phyloP scores from a whole-genome alignment of 352 stramenopile genomes.

The Pythium rishiriense region DNA sequence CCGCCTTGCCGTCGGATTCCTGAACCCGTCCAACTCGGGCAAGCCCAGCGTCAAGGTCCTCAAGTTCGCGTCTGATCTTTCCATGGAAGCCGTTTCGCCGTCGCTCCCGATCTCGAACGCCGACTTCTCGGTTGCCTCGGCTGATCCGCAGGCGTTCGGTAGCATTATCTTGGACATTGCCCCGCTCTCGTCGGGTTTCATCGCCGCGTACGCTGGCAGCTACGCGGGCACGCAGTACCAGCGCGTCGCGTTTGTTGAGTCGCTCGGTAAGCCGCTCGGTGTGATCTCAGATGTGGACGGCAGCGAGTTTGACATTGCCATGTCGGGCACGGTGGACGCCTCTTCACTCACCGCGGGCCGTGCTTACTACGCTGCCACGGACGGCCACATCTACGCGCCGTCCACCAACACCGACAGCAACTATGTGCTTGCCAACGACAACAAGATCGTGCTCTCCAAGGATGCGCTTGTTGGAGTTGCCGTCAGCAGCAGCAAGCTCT shows the following conservation, averaged over 20 bases:
- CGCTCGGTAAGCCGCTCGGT: conserved; percentile 65
- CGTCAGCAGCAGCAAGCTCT: conserved; percentile 58
- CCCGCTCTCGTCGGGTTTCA: conserved; percentile 49
- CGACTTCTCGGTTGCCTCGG: conserved; percentile 63
- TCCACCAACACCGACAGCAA: conserved; percentile 47
- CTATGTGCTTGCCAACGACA: conserved; percentile 67
- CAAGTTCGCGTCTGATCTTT: conserved; percentile 59
- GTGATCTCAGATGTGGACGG: conserved; percentile 62
- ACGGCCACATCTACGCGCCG: conserved; percentile 56
- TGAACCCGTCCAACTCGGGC: conserved; percentile 73
- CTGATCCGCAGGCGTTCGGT: conserved; percentile 49
- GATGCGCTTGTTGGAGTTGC: conserved; percentile 71
- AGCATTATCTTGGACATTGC: conserved; percentile 62
- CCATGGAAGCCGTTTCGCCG: conserved; percentile 50
- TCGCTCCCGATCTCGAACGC: conserved; percentile 69
- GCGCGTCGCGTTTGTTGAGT: conserved; percentile 73
- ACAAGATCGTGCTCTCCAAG: conserved; percentile 78
- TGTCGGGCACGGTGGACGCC: conserved; percentile 61
- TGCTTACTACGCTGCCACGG: conserved; percentile 69
- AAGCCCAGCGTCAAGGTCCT: conserved; percentile 79
- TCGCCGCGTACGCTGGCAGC: conserved; percentile 58
- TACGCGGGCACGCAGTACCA: conserved; percentile 61
- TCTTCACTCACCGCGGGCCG: conserved; percentile 42
- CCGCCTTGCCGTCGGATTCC: conserved; percentile 63
- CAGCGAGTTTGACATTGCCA: conserved; percentile 54